Evolutionary conservation across 2,329 filamentous ascomycete species (phyloP).

Genomic region (Fusarium illudens): DNA sequence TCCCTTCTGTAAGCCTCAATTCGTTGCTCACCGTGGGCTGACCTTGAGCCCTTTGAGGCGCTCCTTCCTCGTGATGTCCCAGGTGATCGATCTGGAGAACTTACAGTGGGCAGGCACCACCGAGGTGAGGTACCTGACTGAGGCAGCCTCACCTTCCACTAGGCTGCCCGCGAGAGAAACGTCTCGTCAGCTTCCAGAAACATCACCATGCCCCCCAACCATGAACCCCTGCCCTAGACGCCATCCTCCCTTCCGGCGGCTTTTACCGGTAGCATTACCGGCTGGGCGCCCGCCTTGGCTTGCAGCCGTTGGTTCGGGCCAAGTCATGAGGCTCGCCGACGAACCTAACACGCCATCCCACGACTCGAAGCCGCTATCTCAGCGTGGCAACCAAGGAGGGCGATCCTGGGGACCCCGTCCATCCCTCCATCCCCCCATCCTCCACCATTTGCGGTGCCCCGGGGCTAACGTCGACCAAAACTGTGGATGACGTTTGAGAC

Average conservation of each 20-base stretch:
- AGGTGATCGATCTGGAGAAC: background rate
- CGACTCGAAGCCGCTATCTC: slow-evolving; percentile 5
- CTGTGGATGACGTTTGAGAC: slow-evolving; percentile 34
- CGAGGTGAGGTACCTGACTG: background rate
- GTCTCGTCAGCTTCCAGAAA: background rate
- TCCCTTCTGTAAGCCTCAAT: background rate
- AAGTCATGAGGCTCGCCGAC: slow-evolving; percentile 8
- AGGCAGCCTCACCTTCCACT: background rate
- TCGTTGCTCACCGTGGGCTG: background rate
- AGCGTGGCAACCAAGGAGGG: slow-evolving; percentile 8
- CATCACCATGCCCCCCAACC: background rate
- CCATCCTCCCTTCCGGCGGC: background rate
- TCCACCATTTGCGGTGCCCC: slow-evolving; percentile 1
- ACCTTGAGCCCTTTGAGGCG: background rate
- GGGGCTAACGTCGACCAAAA: background rate
- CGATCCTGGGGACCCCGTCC: slow-evolving; percentile 37
- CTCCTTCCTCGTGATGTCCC: background rate
- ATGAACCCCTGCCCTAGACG: background rate
- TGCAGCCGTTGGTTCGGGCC: background rate
- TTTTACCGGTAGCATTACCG: background rate
- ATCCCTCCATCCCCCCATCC: slow-evolving; percentile 20
- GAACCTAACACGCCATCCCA: slow-evolving; percentile 17
- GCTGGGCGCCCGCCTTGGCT: background rate
- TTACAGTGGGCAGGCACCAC: background rate
- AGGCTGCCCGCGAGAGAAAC: background rate